phyloP scores from a whole-genome alignment of 2,329 filamentous ascomycete species.

The Sphaerulina vaccinii region DNA sequence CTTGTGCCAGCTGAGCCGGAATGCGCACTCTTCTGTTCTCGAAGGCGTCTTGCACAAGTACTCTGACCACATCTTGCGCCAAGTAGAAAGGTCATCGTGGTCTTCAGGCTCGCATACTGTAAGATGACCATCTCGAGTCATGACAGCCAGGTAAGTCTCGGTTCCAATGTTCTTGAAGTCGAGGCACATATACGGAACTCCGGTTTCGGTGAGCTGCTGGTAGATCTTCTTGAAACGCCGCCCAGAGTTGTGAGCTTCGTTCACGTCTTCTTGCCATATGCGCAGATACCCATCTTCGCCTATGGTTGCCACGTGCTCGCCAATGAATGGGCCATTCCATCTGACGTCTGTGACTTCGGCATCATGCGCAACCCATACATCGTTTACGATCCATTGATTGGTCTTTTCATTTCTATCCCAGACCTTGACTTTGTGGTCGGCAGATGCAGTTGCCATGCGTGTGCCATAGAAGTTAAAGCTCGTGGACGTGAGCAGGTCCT shows the following conservation, averaged over 20 bases:
- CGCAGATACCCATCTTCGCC: slow-evolving; percentile 88
- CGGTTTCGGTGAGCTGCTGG: slow-evolving; percentile 64
- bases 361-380: slow-evolving; percentile 87
- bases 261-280: slow-evolving; percentile 88
- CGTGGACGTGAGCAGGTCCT: slow-evolving; percentile 77
- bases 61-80: slow-evolving; percentile 72
- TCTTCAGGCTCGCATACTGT: slow-evolving; percentile 82
- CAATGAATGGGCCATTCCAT: slow-evolving; percentile 89
- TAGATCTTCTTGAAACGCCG: slow-evolving; percentile 74
- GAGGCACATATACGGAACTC: slow-evolving; percentile 71
- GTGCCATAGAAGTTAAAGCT: slow-evolving; percentile 92
- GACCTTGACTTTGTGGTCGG: slow-evolving; percentile 89
- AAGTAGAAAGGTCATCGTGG: slow-evolving; percentile 76
- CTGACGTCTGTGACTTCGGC: slow-evolving; percentile 88
- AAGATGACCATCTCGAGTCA: slow-evolving; percentile 77
- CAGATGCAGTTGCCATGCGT: slow-evolving; percentile 84
- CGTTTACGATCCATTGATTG: slow-evolving; percentile 73
- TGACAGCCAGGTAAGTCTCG: slow-evolving; percentile 81
- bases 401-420: slow-evolving; percentile 79
- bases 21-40: slow-evolving; percentile 81
- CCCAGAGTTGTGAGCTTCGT: slow-evolving; percentile 69
- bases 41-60: slow-evolving; percentile 67
- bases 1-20: slow-evolving; percentile 83
- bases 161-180: slow-evolving; percentile 82
- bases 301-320: slow-evolving; percentile 83